A percentile compares a stretch with the other conserved stretches of the same genome.
Conservation (phyloP, 768 basidiomycete species). For the Tephrocybe sp. region DNA sequence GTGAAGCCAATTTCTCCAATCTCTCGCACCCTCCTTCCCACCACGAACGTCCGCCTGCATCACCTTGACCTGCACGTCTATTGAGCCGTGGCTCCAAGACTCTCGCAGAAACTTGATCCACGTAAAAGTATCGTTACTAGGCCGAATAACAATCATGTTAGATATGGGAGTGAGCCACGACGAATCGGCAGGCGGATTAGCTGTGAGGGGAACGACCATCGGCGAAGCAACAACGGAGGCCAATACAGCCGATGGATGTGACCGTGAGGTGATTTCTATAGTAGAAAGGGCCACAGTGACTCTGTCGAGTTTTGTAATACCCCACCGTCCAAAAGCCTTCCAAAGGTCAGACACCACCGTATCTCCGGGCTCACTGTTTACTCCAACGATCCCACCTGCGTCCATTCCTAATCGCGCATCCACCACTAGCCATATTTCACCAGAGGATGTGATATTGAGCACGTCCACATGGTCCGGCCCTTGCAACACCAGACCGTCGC, state of each 20-base stretch:
- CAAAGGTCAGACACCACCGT: conserved; percentile 46
- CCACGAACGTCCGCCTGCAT: conserved; percentile 48
- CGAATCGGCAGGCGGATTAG: conserved; percentile 47
- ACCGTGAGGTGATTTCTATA: conserved; percentile 47
- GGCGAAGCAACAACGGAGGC: conserved; percentile 46
- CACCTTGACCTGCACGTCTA: conserved; percentile 44
- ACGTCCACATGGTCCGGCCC: conserved; percentile 66
- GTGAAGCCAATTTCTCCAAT: conserved; percentile 49
- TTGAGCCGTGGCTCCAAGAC: conserved; percentile 55
- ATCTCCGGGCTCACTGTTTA: conserved; percentile 45
- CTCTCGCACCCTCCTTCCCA: conserved; percentile 39
- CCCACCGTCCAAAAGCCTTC: conserved; percentile 71
- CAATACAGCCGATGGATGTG: conserved; percentile 40
- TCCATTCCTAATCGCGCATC: conserved; percentile 65
- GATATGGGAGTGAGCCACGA: conserved; percentile 63
- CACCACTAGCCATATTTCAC: conserved; percentile 59
- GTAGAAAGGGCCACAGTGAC: conserved; percentile 57
- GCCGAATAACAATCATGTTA: conserved; percentile 47
- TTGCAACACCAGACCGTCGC: conserved; percentile 51
- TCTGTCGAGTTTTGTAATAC: conserved; percentile 53
- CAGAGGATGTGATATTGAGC: conserved; percentile 57
- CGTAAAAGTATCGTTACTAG: conserved; percentile 50
- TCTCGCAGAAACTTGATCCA: conserved; percentile 53
- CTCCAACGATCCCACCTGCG: conserved; percentile 59
- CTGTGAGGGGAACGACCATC: conserved; percentile 55